These are phyloP conservation scores for Tremella mesenterica DNA, from an alignment of 768 basidiomycete species.

Conservation along the genomic window DNA sequence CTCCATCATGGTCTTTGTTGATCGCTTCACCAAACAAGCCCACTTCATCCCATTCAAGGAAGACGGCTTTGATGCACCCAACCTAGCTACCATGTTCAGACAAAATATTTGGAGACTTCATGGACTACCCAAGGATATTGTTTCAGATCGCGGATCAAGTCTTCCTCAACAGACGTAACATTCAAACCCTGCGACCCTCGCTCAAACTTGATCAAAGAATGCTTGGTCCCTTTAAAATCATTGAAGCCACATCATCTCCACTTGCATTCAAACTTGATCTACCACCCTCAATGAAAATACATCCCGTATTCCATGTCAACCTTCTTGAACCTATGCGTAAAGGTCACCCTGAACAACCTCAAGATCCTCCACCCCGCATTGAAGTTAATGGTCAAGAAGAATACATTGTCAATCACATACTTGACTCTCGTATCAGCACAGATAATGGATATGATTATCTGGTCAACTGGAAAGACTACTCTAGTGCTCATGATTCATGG, in stretches of 20 bases:
- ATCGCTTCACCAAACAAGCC: conserved; percentile 46
- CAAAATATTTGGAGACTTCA: conserved; percentile 1
- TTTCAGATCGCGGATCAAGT: conserved; percentile 11
- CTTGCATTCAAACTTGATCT: conserved; percentile 5
- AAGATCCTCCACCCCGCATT: conserved; percentile 2
- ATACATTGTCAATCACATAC: conserved; percentile 3
- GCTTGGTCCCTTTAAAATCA: conserved; percentile 20
- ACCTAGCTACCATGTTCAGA: background rate
- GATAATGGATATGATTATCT: conserved; percentile 8
- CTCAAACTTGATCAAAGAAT: conserved; percentile 24
- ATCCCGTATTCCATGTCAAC: conserved; percentile 1
- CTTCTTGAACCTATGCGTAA: background rate
- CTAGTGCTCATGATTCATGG: conserved; percentile 3
- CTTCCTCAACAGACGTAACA: conserved; percentile 12
- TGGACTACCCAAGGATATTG: conserved; percentile 5
- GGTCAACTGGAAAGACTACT: conserved; percentile 8
- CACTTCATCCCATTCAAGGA: conserved; percentile 47
- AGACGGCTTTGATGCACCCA: background rate
- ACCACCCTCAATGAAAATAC: background rate
- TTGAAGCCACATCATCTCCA: conserved; percentile 4
- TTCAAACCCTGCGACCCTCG: conserved; percentile 18
- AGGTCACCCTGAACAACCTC: background rate
- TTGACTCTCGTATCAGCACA: conserved; percentile 3
- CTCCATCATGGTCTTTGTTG: conserved; percentile 45
- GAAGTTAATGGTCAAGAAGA: conserved; percentile 5